Evolutionary conservation across 1,284 basidiomycete genomes (phyloP).

Genomic region (Rhodotorula mucilaginosa): DNA sequence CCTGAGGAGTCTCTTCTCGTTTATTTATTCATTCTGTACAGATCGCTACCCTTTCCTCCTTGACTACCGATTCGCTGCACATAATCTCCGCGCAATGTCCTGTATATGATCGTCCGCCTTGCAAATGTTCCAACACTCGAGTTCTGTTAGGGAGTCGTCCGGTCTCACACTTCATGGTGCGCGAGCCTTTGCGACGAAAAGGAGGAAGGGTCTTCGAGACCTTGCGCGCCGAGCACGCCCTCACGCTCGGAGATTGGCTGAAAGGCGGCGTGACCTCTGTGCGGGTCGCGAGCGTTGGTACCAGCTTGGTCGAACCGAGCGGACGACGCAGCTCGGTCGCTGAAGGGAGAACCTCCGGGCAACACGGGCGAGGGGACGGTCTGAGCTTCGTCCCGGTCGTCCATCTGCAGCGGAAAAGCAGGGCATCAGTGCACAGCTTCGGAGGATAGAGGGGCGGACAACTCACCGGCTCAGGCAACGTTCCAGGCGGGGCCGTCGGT

Average conservation of each 20-base stretch:
- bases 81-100: too few relatives aligned
- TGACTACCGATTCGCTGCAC: too few relatives aligned
- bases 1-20: too few relatives aligned
- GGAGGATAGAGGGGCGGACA: too few relatives aligned
- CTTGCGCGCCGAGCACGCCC: neutral
- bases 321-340: neutral
- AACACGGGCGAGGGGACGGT: neutral
- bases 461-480: conserved; percentile 15
- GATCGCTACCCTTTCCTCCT: too few relatives aligned
- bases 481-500: conserved; percentile 1
- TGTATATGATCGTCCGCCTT: too few relatives aligned
- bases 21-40: too few relatives aligned
- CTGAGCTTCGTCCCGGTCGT: neutral
- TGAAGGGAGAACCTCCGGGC: neutral
- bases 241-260: conserved; percentile 6
- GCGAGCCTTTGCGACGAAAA: conserved; percentile 1
- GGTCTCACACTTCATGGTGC: neutral
- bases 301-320: neutral
- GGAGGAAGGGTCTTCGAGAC: conserved; percentile 13
- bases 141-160: neutral
- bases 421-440: neutral
- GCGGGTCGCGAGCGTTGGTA: neutral
- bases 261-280: neutral
- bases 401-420: neutral
- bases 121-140: too few relatives aligned